These are phyloP conservation scores for Udeniomyces megalosporus DNA, from an alignment of 768 basidiomycete genomes.

Conservation along the genomic window DNA sequence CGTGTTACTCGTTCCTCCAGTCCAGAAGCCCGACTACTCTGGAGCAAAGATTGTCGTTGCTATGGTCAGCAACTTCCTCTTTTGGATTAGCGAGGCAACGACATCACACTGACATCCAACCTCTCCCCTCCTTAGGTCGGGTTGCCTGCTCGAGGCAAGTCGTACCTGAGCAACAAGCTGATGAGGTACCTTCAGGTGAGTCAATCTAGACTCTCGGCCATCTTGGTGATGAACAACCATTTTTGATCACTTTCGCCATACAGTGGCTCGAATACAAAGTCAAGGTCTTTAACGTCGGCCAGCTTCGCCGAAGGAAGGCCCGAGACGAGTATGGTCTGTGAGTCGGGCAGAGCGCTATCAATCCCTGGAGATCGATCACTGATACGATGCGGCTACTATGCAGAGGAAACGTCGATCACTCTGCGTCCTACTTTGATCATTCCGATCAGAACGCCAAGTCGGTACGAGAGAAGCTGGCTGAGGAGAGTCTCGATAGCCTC, in stretches of 20 bases:
- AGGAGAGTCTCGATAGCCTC: conserved; percentile 83
- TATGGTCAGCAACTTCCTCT: conserved; percentile 44
- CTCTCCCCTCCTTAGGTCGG: conserved; percentile 48
- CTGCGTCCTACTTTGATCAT: conserved; percentile 75
- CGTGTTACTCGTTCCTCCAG: conserved; percentile 22
- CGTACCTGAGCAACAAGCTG: conserved; percentile 93
- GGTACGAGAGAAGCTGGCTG: conserved; percentile 64
- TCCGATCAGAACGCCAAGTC: conserved; percentile 60
- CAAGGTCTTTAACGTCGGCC: conserved; percentile 98
- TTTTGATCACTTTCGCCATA: no score
- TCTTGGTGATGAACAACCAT: no score
- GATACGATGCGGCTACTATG: neutral
- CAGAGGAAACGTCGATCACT: conserved; percentile 46
- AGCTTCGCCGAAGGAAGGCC: conserved; percentile 73
- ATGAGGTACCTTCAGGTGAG: conserved; percentile 83
- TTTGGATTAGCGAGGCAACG: neutral
- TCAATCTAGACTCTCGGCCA: conserved; percentile 11
- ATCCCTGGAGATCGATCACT: neutral
- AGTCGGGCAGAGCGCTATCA: neutral
- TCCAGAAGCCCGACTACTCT: conserved; percentile 93
- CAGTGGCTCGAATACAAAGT: conserved; percentile 99
- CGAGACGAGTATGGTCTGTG: conserved; percentile 22
- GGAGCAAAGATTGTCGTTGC: conserved; percentile 97
- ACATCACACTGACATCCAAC: neutral
- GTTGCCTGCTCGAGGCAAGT: conserved; percentile 93